Evolutionary conservation across 2,329 filamentous ascomycete species (phyloP), one percentile per base, ranked within the genome.

Genomic region (Parastagonospora nodorum): DNA sequence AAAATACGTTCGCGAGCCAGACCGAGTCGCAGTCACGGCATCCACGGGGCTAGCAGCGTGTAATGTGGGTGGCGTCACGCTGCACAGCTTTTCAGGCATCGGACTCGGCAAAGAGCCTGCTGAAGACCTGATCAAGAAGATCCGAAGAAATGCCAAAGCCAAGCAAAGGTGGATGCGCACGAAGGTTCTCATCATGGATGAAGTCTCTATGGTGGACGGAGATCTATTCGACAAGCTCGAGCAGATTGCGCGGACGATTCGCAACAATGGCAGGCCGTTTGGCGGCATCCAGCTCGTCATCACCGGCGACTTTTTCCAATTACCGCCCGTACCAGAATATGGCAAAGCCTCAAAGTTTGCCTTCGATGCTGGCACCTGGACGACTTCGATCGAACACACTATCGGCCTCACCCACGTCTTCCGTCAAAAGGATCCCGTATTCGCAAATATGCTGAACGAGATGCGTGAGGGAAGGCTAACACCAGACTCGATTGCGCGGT

Each of bases 161-260:
- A 93, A 89, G 69, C 88, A 86, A 57, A 84, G 93, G 35, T 99
- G 95, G 95, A 77, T 95, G 58, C 85, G 86, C 49, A 96, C 92
- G 0, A 96, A 92, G 67, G 85, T 91, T 10, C 82, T 99, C 19
- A 82, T 99, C 60, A 84, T 99, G 63, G 94, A 99, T 74, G 94
- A 99, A 71, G 87, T 99, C 3, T 97, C 94, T 10, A 99, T 99
- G 95, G 92, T 99, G 4, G 94, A 99, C 64, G 94, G 91, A 1
- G 92, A 97, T 30, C 80, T 99, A 0, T 99, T 97, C 61, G 94
- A 99, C 77, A 99, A 99, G 73, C 82, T 99, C 14, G 92, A 95
- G 55, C 84, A 89, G 53, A 89, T 99, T 60, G 93, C 92, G 11
- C 84, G 93, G 48, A 85, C 81, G 3, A 86, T 99, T 55, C 86